Base-by-base conservation (phyloP, 2,329 filamentous ascomycete species). In the Stachybotrys elegans region DNA sequence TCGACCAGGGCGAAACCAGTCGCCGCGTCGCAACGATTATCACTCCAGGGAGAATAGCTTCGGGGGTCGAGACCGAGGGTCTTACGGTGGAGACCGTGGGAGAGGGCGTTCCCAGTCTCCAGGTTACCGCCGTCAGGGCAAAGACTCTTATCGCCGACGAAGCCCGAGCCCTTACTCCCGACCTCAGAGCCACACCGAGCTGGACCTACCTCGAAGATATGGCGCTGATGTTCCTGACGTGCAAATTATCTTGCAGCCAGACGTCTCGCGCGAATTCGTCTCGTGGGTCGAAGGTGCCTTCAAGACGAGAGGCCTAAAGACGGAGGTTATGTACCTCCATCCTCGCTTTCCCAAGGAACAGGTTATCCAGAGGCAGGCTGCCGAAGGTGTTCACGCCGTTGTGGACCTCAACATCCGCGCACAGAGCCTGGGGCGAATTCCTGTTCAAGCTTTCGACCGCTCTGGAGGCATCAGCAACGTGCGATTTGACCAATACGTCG, bases 381-480 rank as follows among this genome's bases (percentile, higher is more conserved):
- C 91, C 11, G 91, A 97, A 63, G 92, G 93, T 16, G 92, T 96
- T 2, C 78, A 88, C 42, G 92, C 86, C 8, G 86, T 96, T 13
- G 82, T 88, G 5, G 84, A 89, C 55, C 76, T 97, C 13, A 83
- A 86, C 48, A 72, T 81, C 41, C 72, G 75, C 37, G 79, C 88
- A 19, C 85, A 95, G 57, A 72, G 75, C 25, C 76, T 76, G 2
- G 82, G 83, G 51, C 90, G 84, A 59, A 85, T 97, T 41, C 80
- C 86, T 0, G 70, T 96, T 4, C 88, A 92, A 55, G 79, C 95
- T 6, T 96, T 96, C 58, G 86, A 95, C 64, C 84, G 90, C 21
- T 84, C 81, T 32, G 76, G 73, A 9, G 88, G 87, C n/a, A 72
- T 73, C 16, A 79, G 79, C 54, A 90, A 88, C 51, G 83, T 94